These are phyloP conservation scores for Neonectria coccinea DNA, from an alignment of 2,329 filamentous ascomycete genomes.

Conservation along the genomic window DNA sequence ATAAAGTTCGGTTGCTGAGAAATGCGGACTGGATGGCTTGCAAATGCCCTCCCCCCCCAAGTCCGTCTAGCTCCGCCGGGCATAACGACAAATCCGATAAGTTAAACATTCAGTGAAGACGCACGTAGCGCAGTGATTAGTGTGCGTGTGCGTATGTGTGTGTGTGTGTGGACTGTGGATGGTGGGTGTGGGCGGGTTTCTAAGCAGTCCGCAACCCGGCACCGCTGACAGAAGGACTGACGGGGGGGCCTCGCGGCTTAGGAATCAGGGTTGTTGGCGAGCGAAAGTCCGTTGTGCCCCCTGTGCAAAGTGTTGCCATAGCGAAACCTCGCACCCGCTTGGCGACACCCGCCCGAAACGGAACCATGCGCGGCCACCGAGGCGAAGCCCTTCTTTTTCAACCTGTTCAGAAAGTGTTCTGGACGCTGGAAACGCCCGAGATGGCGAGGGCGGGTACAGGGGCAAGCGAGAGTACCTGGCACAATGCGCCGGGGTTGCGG, in stretches of 20 bases:
- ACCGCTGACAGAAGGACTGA: neutral
- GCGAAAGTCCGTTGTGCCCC: neutral
- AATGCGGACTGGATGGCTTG: constrained; percentile 21
- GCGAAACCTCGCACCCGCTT: neutral
- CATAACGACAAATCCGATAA: constrained; percentile 10
- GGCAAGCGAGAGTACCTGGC: constrained; percentile 30
- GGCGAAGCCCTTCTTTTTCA: neutral
- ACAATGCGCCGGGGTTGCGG: constrained; percentile 2
- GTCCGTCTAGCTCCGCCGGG: constrained; percentile 7
- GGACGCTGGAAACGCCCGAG: neutral
- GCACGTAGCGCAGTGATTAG: neutral
- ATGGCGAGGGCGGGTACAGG: constrained; percentile 4
- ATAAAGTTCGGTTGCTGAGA: constrained; percentile 32
- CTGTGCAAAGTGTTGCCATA: neutral
- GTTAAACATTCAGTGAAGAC: constrained; percentile 4
- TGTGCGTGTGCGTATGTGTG: neutral
- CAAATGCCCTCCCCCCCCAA: constrained; percentile 5
- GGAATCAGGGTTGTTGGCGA: neutral
- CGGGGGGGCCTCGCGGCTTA: neutral
- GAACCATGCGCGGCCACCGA: neutral
- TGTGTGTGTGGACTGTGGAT: neutral
- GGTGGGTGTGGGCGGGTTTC: constrained; percentile 1
- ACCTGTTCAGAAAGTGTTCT: neutral
- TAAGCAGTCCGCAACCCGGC: constrained; percentile 1
- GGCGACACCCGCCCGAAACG: neutral